Evolutionary conservation across 2,329 filamentous ascomycete species (phyloP).

Genomic region (Sarocladiaceae sp.): DNA sequence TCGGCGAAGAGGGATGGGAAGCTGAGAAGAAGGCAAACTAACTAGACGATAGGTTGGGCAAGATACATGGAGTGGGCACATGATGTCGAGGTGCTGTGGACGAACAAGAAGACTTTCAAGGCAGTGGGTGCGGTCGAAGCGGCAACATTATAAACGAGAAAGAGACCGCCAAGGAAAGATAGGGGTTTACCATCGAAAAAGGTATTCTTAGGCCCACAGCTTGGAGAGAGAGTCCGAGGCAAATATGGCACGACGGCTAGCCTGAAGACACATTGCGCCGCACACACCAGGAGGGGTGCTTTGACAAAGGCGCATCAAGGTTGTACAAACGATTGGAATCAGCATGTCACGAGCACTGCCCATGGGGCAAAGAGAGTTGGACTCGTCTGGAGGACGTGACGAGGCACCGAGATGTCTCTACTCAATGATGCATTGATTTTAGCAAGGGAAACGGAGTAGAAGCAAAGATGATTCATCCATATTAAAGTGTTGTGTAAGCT

Average conservation of each 20-base stretch:
- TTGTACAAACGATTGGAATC: no score
- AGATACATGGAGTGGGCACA: conserved; percentile 95
- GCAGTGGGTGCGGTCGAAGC: conserved; percentile 58
- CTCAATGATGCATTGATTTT: not conserved
- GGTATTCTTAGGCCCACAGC: no score
- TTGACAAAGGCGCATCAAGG: no score
- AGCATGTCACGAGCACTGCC: no score
- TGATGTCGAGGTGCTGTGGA: conserved; percentile 62
- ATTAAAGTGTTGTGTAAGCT: conserved; percentile 1
- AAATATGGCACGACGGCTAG: no score
- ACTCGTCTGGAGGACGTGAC: no score
- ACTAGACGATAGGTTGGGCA: conserved; percentile 64
- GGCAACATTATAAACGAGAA: conserved; percentile 38
- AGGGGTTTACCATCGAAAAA: no score
- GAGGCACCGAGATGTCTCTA: not conserved
- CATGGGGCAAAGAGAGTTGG: no score
- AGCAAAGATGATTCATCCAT: conserved; percentile 7
- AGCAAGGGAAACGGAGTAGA: not conserved
- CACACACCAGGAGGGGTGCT: no score
- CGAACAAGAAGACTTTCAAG: conserved; percentile 57
- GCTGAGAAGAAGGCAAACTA: conserved; percentile 13
- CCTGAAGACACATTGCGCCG: no score
- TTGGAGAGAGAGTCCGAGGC: no score
- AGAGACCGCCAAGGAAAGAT: not conserved
- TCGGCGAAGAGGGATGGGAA: not conserved